A percentile compares a stretch with the other conserved stretches of the same genome.
These are phyloP conservation scores for Strigomonas culicis DNA, from an alignment of 208 protist genomes.

Conservation along the genomic window DNA sequence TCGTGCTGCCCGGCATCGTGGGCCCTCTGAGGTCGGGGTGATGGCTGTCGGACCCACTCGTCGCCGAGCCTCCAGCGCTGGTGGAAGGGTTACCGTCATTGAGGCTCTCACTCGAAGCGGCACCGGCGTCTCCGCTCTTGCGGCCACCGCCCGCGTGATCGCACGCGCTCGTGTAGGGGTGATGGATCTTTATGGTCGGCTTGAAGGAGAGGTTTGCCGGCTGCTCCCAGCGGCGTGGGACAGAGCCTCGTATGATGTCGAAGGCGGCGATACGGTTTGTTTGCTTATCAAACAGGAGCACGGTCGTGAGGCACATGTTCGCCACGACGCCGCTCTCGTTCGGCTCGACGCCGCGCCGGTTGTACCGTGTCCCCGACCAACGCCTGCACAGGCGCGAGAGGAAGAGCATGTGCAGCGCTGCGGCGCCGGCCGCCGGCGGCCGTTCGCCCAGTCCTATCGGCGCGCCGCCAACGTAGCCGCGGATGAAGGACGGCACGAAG, in stretches of 20 bases:
- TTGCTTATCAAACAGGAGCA: conserved; percentile 48
- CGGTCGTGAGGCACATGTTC: conserved; percentile 67
- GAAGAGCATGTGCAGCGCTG: conserved; percentile 29
- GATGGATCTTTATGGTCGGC: conserved; percentile 63
- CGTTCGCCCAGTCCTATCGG: too few relatives aligned
- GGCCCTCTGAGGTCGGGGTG: too few relatives aligned
- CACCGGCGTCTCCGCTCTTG: too few relatives aligned
- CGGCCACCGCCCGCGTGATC: too few relatives aligned
- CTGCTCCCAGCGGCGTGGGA: conserved; percentile 78
- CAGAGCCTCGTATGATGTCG: conserved; percentile 64
- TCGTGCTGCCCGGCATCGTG: too few relatives aligned
- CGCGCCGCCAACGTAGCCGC: conserved; percentile 46
- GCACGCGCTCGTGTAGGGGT: too few relatives aligned
- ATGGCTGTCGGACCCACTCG: too few relatives aligned
- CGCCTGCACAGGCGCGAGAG: conserved; percentile 66
- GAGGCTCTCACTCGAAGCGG: too few relatives aligned
- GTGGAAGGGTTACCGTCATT: too few relatives aligned
- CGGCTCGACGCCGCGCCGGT: conserved; percentile 75
- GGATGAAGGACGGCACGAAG: conserved; percentile 62
- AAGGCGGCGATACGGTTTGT: conserved; percentile 36
- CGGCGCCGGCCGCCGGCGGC: too few relatives aligned
- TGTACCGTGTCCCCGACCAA: conserved; percentile 82
- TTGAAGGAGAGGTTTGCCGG: conserved; percentile 67
- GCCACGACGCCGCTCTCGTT: conserved; percentile 58
- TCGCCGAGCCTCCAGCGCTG: too few relatives aligned